A percentile compares a stretch with the other conserved stretches of the same genome.
These are phyloP conservation scores for Tripterygium wilfordii DNA, from an alignment of 177 flowering plant species.

Conservation along the genomic window DNA sequence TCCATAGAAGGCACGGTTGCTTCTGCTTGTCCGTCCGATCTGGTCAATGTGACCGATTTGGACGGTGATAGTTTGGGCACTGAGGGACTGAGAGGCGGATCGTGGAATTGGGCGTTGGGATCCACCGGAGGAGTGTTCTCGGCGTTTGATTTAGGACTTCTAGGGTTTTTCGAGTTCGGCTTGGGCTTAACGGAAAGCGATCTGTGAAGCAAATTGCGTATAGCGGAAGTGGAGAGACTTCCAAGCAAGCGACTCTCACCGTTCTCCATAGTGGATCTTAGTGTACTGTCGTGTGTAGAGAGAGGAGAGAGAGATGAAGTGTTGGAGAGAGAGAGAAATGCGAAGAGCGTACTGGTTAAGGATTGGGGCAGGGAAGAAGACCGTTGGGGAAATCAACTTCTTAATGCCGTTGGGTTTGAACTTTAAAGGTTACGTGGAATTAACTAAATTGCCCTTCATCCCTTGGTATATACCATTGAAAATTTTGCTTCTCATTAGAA, in stretches of 20 bases:
- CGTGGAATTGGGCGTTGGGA: constrained; percentile 41
- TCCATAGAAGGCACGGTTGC: not conserved
- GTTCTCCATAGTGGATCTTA: no score
- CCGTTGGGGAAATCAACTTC: no score
- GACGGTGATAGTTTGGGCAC: constrained; percentile 13
- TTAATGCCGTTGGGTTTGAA: not conserved
- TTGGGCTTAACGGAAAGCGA: constrained; percentile 39
- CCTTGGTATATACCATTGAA: not conserved
- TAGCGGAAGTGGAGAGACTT: constrained; percentile 38
- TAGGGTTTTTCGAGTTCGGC: constrained; percentile 8
- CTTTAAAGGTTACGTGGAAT: not conserved
- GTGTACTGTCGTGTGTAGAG: no score
- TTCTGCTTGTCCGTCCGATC: constrained; percentile 8
- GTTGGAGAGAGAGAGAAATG: no score
- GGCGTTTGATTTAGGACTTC: constrained; percentile 24
- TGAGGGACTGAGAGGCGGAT: constrained; percentile 7
- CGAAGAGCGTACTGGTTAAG: constrained; percentile 6
- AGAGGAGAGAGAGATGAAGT: no score
- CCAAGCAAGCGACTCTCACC: constrained; percentile 29
- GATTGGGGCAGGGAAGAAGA: not conserved
- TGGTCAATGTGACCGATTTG: constrained; percentile 10
- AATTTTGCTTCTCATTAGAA: no score
- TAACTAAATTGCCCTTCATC: not conserved
- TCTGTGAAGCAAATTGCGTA: constrained; percentile 46
- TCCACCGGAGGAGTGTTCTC: constrained; percentile 72